Base-by-base conservation (phyloP, 2,329 filamentous ascomycete genomes). In the Metarhizium anisopliae region DNA sequence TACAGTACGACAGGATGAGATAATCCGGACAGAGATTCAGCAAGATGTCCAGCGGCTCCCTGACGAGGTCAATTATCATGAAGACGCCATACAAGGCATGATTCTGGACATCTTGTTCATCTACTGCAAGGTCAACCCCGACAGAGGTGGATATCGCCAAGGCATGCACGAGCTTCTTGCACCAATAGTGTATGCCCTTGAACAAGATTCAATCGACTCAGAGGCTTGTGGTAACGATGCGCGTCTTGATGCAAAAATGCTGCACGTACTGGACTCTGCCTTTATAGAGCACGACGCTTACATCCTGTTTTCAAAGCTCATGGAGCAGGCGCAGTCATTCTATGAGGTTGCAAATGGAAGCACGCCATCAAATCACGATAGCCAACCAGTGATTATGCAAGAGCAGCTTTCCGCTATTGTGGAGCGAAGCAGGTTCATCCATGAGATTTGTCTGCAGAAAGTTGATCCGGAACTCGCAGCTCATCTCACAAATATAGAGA, bases 141-240 rank as follows among this genome's bases (percentile, higher is more conserved):
- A 87, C 62, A 80, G 90, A 54, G 90, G 90, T 16, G 91, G 84
- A 18, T 99, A 99, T 68, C 84, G 94, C n/a, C 94, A 99, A 73
- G 94, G 94, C 11, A 99, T 99, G 93, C 94, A 99, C 68, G 94
- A 99, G 72, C 77, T 99, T 47, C 77, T 97, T 14, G 94, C 94
- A 0, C 92, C 94, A 0, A 84, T 99, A 42, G 75, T 96, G 6
- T 90, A 90, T 79, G 88, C 90, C 2, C 75, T 97, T 6, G 84
- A 92, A 62, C 79, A 86, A 62, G 94, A 99, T 72, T 87, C 92
- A 6, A 76, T 96, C 52, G 79, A 89, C 54, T 68, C 71, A 3
- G 63, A 66, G 2, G 66, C 70, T 3, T 66, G 71, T 47, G 66
- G 67, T 1, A 66, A 66, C 2, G 63, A 64, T 11, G 63, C 68